A percentile compares a stretch with the other conserved stretches of the same genome.
Conservation (phyloP, 2,329 filamentous ascomycete species). For the Fusarium marasasianum region DNA sequence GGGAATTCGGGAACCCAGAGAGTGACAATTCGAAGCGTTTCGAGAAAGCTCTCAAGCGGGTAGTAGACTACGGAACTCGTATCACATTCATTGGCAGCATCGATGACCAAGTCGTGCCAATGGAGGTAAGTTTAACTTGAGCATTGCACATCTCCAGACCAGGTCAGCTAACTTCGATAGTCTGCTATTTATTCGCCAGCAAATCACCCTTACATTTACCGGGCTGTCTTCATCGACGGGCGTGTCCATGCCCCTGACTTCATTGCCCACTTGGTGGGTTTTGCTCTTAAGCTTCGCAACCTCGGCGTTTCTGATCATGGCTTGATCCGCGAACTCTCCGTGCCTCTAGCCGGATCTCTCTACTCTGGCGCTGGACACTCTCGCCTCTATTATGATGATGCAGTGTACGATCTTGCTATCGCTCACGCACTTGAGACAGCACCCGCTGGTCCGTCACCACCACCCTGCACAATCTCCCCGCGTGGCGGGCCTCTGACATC, state of each 20-base stretch:
- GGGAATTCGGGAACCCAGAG: constrained; percentile 86
- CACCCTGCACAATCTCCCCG: constrained; percentile 40
- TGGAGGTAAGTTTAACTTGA: constrained; percentile 71
- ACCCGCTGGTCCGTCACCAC: constrained; percentile 53
- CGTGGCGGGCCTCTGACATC: constrained; percentile 52
- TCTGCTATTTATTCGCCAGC: constrained; percentile 89
- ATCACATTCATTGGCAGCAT: constrained; percentile 93
- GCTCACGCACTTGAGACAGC: constrained; percentile 79
- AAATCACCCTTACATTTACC: constrained; percentile 90
- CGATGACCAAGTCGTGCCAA: constrained; percentile 93
- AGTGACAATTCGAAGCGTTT: constrained; percentile 87
- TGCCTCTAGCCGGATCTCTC: constrained; percentile 87
- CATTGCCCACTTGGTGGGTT: constrained; percentile 90
- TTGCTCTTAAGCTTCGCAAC: constrained; percentile 92
- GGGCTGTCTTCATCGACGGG: constrained; percentile 95
- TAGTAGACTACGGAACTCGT: constrained; percentile 80
- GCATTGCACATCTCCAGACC: not conserved
- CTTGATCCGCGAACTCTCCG: constrained; percentile 87
- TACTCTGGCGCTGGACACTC: constrained; percentile 95
- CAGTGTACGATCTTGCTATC: constrained; percentile 83
- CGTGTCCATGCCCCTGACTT: constrained; percentile 93
- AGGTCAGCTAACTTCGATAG: constrained; percentile 50
- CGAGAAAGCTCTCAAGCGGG: constrained; percentile 76
- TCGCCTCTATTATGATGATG: constrained; percentile 87
- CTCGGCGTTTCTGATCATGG: constrained; percentile 93